phyloP scores from a whole-genome alignment of 371 early-diverging fungal genomes.

The Rhizomucor pusillus region DNA sequence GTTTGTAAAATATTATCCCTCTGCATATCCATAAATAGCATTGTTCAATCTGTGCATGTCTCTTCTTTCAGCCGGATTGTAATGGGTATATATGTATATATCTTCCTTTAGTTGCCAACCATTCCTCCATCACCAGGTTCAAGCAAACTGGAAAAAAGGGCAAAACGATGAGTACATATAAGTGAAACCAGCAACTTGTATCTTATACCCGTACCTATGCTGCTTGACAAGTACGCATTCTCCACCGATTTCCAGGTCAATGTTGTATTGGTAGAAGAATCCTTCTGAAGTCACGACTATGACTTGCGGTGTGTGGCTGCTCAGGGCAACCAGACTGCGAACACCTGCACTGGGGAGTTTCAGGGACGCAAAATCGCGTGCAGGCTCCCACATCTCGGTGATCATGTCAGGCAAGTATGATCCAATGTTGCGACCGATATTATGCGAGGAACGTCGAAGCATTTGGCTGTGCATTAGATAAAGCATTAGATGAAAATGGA shows the following conservation, averaged over 20 bases:
- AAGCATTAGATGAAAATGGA: background rate
- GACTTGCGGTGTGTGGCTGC: constrained; percentile 75
- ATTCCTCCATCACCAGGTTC: too few species aligned
- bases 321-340: constrained; percentile 80
- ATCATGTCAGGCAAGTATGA: constrained; percentile 84
- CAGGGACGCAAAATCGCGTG: constrained; percentile 90
- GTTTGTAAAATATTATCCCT: background rate
- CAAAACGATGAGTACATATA: too few species aligned
- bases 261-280: constrained; percentile 84
- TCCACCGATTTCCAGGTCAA: constrained; percentile 90
- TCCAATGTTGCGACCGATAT: constrained; percentile 61
- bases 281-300: constrained; percentile 94
- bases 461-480: constrained; percentile 31
- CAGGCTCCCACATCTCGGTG: constrained; percentile 93
- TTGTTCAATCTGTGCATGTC: background rate
- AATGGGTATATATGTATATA: too few species aligned
- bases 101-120: too few species aligned
- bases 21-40: constrained; percentile 1
- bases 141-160: too few species aligned
- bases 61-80: background rate
- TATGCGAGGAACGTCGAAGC: constrained; percentile 58
- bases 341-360: constrained; percentile 83
- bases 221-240: constrained; percentile 87
- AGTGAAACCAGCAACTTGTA: too few species aligned
- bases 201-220: constrained; percentile 40